Conservation (phyloP, 2,329 filamentous ascomycete species). For the Pestalotiopsis sp. region DNA sequence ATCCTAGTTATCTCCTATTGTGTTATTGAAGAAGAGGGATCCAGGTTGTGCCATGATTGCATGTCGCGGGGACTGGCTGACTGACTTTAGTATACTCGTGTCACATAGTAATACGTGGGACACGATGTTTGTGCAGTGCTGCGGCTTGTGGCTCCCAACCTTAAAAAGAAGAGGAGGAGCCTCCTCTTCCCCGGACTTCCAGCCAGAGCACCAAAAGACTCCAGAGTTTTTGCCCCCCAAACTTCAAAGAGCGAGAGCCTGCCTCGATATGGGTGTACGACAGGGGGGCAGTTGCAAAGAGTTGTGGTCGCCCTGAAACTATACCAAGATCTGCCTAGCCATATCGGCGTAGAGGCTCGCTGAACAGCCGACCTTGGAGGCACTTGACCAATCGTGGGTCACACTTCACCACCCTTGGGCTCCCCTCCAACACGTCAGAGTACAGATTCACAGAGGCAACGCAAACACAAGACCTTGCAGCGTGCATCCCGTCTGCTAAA, state of each 20-base stretch:
- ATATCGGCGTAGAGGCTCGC: neutral
- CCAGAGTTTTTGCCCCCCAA: neutral
- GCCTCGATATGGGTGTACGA: neutral
- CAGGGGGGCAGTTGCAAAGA: neutral
- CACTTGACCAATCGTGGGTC: slow-evolving; percentile 4
- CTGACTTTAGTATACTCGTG: neutral
- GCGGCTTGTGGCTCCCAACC: neutral
- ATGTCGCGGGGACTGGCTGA: too few species aligned
- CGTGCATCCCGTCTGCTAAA: neutral
- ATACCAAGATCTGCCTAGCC: slow-evolving; percentile 9
- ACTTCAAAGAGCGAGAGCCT: neutral
- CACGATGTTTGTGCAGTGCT: neutral
- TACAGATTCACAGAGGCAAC: neutral
- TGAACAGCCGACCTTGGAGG: slow-evolving; percentile 5
- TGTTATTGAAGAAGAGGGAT: too few species aligned
- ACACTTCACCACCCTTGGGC: neutral
- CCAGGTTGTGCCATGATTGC: too few species aligned
- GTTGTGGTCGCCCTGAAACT: slow-evolving; percentile 8
- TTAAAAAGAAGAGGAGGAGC: neutral
- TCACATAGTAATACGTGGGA: neutral
- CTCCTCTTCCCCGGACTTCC: neutral
- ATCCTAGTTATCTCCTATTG: too few species aligned
- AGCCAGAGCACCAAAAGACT: neutral
- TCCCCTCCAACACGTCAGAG: neutral
- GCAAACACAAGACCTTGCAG: slow-evolving; percentile 9